Evolutionary conservation across 495 filamentous ascomycete genomes (phyloP), one percentile per base, ranked within the genome.

Genomic region (Cercophora newfieldiana): DNA sequence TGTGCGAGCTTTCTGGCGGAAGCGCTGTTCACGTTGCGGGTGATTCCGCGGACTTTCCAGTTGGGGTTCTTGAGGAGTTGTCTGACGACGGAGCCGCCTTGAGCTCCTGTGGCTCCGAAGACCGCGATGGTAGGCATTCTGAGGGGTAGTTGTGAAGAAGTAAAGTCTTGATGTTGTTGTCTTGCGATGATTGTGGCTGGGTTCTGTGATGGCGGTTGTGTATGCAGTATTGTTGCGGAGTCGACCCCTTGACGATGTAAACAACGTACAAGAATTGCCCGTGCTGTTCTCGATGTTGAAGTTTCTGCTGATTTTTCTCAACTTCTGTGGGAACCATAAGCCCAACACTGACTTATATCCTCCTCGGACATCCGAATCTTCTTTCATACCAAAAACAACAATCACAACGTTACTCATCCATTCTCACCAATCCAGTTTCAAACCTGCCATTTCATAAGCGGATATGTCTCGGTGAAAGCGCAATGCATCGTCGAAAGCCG

Each of bases 1-100:
- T 55, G 63, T 44, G 71, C 72, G 26, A 60, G 57, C 28, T 37
- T 26, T 16, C 24, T 37, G 18, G 57, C 57, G 16, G 18, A 19
- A 1, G 19, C 12, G 57, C 57, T 60, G 57, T 37, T 47, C 6
- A 60, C 31, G 19, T 60, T 47, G 24, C 57, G 29, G 57, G 57
- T 60, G 14, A 60, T 60, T 2, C 29, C 57, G 30, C 57, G 57
- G 31, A 60, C 19, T 21, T 60, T 60, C 54, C 54, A 57, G 29
- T 48, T 10, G 7, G 54, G 54, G 54, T 57, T 31, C 25, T 57
- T 31, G 54, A 57, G 54, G 54, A 14, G 54, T 12, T 31, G 54
- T 4, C 16, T 22, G 22, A 57, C 54, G 25, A 57, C 54, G 24
- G 54, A 57, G 26, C 54, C 54, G 22, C 54, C 54, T 30, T 57